A percentile compares a stretch with the other conserved stretches of the same genome.
Evolutionary conservation across 1,284 basidiomycete species (phyloP).

Genomic region (Tilletiopsis washingtonensis): DNA sequence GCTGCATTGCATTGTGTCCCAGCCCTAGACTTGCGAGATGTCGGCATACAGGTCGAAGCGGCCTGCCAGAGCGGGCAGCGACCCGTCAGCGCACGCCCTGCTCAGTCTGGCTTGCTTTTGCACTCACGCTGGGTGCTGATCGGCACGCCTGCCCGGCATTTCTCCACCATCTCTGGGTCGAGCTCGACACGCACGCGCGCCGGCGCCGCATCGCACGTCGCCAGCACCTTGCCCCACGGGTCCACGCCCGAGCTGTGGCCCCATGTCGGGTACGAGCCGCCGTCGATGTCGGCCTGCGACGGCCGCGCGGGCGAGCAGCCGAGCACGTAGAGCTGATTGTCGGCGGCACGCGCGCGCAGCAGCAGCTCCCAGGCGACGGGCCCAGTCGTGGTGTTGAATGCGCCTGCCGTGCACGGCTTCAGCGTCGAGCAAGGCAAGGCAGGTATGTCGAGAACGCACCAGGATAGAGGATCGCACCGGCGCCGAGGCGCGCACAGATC

Average conservation of each 20-base stretch:
- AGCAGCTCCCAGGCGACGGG: slow-evolving; percentile 43
- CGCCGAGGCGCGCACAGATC: slow-evolving; percentile 79
- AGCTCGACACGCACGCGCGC: slow-evolving; percentile 57
- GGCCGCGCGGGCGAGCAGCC: slow-evolving; percentile 88
- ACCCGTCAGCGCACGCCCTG: not conserved
- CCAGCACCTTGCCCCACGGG: slow-evolving; percentile 64
- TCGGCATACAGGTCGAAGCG: slow-evolving; percentile 8
- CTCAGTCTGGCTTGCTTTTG: not conserved
- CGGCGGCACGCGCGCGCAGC: slow-evolving; percentile 48
- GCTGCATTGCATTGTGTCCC: too few relatives aligned
- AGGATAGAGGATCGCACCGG: slow-evolving; percentile 75
- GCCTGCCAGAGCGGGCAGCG: not conserved
- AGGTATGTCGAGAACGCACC: slow-evolving; percentile 17
- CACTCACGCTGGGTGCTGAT: slow-evolving; percentile 29
- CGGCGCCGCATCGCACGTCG: slow-evolving; percentile 70
- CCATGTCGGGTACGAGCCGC: slow-evolving; percentile 42
- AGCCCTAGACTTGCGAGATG: slow-evolving; percentile 1
- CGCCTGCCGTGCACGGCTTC: slow-evolving; percentile 14
- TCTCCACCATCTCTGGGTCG: slow-evolving; percentile 26
- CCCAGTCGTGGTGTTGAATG: slow-evolving; percentile 52
- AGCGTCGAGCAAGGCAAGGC: not conserved
- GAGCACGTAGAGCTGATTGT: slow-evolving; percentile 49
- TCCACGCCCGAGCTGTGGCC: slow-evolving; percentile 40
- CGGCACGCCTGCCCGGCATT: slow-evolving; percentile 30
- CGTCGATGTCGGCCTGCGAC: slow-evolving; percentile 51